phyloP scores from a whole-genome alignment of 176 grass and related monocot species.

The Tillandsia leiboldiana region DNA sequence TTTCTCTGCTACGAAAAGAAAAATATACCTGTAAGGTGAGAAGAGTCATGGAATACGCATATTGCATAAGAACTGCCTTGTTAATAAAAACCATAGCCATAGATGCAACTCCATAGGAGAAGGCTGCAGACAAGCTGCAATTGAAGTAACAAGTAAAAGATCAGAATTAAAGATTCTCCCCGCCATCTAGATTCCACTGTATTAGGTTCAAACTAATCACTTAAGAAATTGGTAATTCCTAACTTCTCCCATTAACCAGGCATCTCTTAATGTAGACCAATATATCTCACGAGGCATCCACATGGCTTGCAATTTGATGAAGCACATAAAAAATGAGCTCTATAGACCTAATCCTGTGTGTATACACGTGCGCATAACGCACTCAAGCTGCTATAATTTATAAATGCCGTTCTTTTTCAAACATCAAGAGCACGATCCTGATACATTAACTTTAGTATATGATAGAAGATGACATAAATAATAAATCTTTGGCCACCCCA shows the following conservation, averaged over 20 bases:
- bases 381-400: neutral
- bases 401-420: neutral
- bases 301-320: neutral
- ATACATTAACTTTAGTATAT: too few relatives aligned
- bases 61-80: constrained; percentile 92
- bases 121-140: constrained; percentile 68
- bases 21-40: constrained; percentile 75
- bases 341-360: neutral
- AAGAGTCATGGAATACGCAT: constrained; percentile 87
- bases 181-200: neutral
- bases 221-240: neutral
- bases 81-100: constrained; percentile 99
- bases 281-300: neutral
- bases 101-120: constrained; percentile 85
- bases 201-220: neutral
- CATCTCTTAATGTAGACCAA: neutral
- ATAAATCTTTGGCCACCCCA: too few relatives aligned
- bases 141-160: constrained; percentile 5
- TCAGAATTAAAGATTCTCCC: neutral
- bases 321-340: neutral
- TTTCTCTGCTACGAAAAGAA: neutral
- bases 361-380: neutral
- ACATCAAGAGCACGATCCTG: too few relatives aligned
- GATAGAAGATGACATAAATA: too few relatives aligned
- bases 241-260: neutral